Conservation (phyloP, 2,329 filamentous ascomycete genomes). For the Didymella sp. region DNA sequence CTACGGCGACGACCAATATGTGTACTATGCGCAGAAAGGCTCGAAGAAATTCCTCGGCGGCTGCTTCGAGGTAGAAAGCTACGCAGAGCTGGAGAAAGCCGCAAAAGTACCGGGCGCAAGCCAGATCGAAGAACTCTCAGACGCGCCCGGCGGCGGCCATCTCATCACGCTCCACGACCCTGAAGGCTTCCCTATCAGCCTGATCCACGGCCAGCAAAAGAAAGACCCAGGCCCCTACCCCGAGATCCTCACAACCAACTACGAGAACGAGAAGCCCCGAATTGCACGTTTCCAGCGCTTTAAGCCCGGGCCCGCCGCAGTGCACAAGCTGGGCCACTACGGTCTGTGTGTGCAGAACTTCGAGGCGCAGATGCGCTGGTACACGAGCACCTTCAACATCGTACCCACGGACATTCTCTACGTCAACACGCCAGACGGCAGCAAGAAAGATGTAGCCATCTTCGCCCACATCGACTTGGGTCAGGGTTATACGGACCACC, state of each 20-base stretch:
- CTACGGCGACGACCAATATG: slow-evolving; percentile 66
- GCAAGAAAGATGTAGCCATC: slow-evolving; percentile 51
- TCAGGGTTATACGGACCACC: slow-evolving; percentile 60
- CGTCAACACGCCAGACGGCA: slow-evolving; percentile 26
- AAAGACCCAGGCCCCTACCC: slow-evolving; percentile 53
- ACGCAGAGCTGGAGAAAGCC: slow-evolving; percentile 61
- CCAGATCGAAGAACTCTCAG: slow-evolving; percentile 56
- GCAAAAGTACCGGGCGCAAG: slow-evolving; percentile 58
- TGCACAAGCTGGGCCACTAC: slow-evolving; percentile 60
- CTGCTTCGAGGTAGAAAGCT: slow-evolving; percentile 64
- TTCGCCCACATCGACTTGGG: slow-evolving; percentile 65
- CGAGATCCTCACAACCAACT: slow-evolving; percentile 59
- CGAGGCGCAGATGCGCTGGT: slow-evolving; percentile 50
- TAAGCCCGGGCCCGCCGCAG: slow-evolving; percentile 57
- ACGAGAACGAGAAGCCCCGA: slow-evolving; percentile 53
- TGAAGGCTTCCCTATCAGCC: slow-evolving; percentile 64
- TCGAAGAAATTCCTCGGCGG: slow-evolving; percentile 63
- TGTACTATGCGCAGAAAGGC: slow-evolving; percentile 62
- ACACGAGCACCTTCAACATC: slow-evolving; percentile 57
- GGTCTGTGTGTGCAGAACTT: slow-evolving; percentile 53
- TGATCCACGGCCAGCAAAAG: slow-evolving; percentile 63
- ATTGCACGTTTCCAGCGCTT: slow-evolving; percentile 62
- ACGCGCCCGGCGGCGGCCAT: slow-evolving; percentile 63
- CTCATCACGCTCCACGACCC: slow-evolving; percentile 56
- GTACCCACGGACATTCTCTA: slow-evolving; percentile 56